A percentile compares a stretch with the other conserved stretches of the same genome.
phyloP scores from a whole-genome alignment of 139 green algal genomes.

The Medakamo hakoo region DNA sequence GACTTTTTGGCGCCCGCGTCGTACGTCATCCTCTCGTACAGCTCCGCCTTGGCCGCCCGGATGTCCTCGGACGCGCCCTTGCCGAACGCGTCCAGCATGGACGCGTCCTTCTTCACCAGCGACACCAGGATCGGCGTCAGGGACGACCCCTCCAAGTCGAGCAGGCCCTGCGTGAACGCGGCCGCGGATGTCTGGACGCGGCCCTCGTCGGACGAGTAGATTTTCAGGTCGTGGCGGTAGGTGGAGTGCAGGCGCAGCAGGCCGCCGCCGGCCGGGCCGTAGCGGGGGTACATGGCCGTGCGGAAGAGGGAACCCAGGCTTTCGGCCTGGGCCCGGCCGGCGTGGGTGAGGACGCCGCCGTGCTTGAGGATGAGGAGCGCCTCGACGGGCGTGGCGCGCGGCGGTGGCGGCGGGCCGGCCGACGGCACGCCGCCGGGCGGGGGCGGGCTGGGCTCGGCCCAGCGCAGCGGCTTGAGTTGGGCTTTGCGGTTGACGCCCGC shows the following conservation, averaged over 20 bases:
- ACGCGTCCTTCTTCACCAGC: slow-evolving; percentile 84
- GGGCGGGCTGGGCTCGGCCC: no score
- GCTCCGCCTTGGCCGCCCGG: slow-evolving; percentile 40
- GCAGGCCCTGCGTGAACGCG: slow-evolving; percentile 74
- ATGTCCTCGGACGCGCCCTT: slow-evolving; percentile 73
- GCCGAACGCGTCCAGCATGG: slow-evolving; percentile 82
- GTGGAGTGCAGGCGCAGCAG: slow-evolving; percentile 94
- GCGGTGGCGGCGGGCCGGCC: slow-evolving; percentile 3
- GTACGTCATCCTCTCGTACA: slow-evolving; percentile 59
- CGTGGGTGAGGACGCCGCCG: slow-evolving; percentile 72
- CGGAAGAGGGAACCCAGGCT: slow-evolving; percentile 77
- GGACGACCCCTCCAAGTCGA: slow-evolving; percentile 85
- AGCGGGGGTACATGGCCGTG: slow-evolving; percentile 87
- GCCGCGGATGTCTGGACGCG: slow-evolving; percentile 78
- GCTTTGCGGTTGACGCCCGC: slow-evolving; percentile 96
- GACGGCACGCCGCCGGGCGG: slow-evolving; percentile 1
- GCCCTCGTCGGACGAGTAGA: slow-evolving; percentile 89
- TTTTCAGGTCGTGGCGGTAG: slow-evolving; percentile 98
- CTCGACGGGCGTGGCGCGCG: slow-evolving; percentile 13
- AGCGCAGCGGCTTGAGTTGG: slow-evolving; percentile 80
- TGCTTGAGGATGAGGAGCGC: slow-evolving; percentile 75
- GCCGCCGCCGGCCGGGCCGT: slow-evolving; percentile 45
- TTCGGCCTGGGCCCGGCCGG: slow-evolving; percentile 73
- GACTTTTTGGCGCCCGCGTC: slow-evolving; percentile 27
- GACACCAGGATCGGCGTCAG: slow-evolving; percentile 78